These are phyloP conservation scores for Macroventuria anomochaeta DNA, from an alignment of 2,329 filamentous ascomycete species.

Conservation along the genomic window DNA sequence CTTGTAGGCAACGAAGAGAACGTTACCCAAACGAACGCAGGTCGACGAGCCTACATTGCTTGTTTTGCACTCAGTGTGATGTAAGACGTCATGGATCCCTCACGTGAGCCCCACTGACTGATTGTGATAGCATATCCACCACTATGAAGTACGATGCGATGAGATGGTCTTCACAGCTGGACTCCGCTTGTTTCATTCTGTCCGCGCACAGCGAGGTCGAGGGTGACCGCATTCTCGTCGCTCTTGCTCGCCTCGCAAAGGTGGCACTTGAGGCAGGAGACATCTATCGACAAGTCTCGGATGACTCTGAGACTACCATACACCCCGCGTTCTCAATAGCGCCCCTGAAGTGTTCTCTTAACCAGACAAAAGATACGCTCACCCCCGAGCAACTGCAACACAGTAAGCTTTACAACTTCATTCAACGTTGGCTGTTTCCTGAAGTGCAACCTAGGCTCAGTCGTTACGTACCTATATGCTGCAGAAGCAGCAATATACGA, in stretches of 20 bases:
- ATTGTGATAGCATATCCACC: conserved; percentile 23
- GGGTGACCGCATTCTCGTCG: conserved; percentile 59
- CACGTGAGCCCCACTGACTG: background rate
- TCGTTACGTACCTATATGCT: conserved; percentile 20
- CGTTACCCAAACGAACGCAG: conserved; percentile 53
- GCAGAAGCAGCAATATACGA: conserved; percentile 27
- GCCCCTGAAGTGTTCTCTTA: conserved; percentile 19
- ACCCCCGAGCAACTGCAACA: conserved; percentile 18
- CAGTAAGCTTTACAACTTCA: conserved; percentile 9
- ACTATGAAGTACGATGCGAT: conserved; percentile 53
- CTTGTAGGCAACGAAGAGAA: conserved; percentile 5
- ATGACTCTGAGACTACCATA: conserved; percentile 14
- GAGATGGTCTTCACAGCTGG: conserved; percentile 65
- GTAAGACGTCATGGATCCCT: conserved; percentile 29
- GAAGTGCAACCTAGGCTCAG: conserved; percentile 4
- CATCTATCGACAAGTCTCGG: conserved; percentile 29
- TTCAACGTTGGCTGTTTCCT: background rate
- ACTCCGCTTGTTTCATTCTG: conserved; percentile 56
- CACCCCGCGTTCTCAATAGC: conserved; percentile 23
- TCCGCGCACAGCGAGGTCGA: conserved; percentile 50
- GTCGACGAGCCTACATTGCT: conserved; percentile 58
- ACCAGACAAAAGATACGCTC: conserved; percentile 15
- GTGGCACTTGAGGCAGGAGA: conserved; percentile 32
- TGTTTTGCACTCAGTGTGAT: conserved; percentile 55
- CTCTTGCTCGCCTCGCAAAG: conserved; percentile 47